Evolutionary conservation across 1,139 yeast species (phyloP).

Genomic region (Saccharomycopsis hybrid): DNA sequence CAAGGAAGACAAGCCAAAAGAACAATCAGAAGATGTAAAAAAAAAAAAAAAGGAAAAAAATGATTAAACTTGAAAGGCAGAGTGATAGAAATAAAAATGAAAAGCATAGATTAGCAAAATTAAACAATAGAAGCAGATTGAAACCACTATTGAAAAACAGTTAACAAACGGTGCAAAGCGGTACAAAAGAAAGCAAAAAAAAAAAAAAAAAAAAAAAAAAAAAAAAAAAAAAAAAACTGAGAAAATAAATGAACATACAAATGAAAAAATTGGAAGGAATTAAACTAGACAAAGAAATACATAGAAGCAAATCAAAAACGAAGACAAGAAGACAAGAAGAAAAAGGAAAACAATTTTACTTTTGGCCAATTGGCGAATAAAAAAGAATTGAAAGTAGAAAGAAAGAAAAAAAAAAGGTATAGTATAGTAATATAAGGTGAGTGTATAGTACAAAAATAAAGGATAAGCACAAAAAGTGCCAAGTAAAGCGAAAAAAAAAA

Average conservation of each 20-base stretch:
- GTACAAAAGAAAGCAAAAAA: too few species aligned
- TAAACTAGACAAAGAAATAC: not conserved
- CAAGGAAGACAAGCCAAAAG: too few species aligned
- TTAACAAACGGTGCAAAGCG: too few species aligned
- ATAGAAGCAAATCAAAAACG: not conserved
- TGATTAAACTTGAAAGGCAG: too few species aligned
- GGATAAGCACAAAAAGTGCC: too few species aligned
- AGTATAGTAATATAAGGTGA: not conserved
- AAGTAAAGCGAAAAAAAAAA: too few species aligned
- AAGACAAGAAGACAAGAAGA: not conserved
- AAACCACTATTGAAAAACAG: not conserved
- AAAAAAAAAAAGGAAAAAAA: too few species aligned
- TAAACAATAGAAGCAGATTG: not conserved
- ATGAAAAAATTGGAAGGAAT: not conserved
- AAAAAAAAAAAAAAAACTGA: not conserved
- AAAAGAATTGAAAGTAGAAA: not conserved
- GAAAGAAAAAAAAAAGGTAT: not conserved
- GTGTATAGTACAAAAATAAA: too few species aligned
- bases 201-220: too few species aligned
- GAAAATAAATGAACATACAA: not conserved
- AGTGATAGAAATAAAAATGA: too few species aligned
- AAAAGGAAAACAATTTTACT: not conserved
- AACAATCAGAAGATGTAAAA: too few species aligned
- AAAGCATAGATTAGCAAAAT: not conserved
- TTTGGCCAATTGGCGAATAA: not conserved